Evolutionary conservation across 768 basidiomycete genomes (phyloP).

Genomic region (Lepiota venenata): DNA sequence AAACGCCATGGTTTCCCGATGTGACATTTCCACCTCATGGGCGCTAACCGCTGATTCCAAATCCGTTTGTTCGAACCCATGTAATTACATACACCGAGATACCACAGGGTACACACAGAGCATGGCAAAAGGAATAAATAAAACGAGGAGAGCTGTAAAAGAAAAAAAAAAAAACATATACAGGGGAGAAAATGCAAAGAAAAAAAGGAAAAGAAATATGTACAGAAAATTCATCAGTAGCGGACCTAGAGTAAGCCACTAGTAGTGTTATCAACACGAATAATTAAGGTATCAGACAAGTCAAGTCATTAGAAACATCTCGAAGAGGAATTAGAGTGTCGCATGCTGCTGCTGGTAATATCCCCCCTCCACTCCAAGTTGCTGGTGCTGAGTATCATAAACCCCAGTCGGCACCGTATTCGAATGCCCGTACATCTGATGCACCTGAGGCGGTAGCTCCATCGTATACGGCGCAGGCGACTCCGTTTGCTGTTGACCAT

Average conservation of each 20-base stretch:
- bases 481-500: conserved; percentile 38
- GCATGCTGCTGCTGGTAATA: conserved; percentile 23
- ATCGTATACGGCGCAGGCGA: conserved; percentile 34
- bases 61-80: too few relatives aligned
- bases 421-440: conserved; percentile 13
- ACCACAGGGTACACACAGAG: too few relatives aligned
- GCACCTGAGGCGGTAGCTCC: conserved; percentile 29
- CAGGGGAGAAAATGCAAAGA: background rate
- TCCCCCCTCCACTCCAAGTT: conserved; percentile 18
- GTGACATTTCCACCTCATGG: too few relatives aligned
- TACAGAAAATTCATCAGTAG: background rate
- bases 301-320: background rate
- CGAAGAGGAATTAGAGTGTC: conserved; percentile 17
- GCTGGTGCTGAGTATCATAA: conserved; percentile 16
- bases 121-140: too few relatives aligned
- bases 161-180: background rate
- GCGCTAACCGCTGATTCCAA: too few relatives aligned
- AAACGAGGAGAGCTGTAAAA: too few relatives aligned
- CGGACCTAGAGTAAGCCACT: background rate
- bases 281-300: too few relatives aligned
- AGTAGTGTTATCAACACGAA: too few relatives aligned
- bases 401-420: conserved; percentile 20
- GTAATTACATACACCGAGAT: too few relatives aligned
- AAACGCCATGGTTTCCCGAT: too few relatives aligned
- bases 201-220: background rate